These are phyloP conservation scores for Mariannaea elegans DNA, from an alignment of 2,329 filamentous ascomycete species.

Conservation along the genomic window DNA sequence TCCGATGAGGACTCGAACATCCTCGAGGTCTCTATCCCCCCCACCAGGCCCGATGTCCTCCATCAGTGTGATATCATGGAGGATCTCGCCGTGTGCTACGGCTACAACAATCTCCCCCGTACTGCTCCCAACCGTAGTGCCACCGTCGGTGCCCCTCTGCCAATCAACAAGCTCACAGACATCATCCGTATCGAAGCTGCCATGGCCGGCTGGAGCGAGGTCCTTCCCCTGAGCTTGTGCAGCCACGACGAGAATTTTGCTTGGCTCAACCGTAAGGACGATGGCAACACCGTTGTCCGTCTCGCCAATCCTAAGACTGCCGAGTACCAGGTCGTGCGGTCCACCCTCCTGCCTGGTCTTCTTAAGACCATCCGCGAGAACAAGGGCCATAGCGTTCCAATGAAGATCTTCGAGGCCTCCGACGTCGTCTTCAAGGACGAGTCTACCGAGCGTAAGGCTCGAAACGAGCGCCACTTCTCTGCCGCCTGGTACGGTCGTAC, in stretches of 20 bases:
- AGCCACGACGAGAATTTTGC: slow-evolving; percentile 98
- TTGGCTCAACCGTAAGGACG: slow-evolving; percentile 90
- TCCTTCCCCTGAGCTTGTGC: slow-evolving; percentile 95
- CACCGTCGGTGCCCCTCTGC: slow-evolving; percentile 85
- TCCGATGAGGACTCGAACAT: slow-evolving; percentile 75
- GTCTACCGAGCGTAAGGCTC: slow-evolving; percentile 80
- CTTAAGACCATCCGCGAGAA: slow-evolving; percentile 96
- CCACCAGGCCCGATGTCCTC: slow-evolving; percentile 91
- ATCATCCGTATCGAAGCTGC: slow-evolving; percentile 89
- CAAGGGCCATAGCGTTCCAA: slow-evolving; percentile 85
- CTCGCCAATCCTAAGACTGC: slow-evolving; percentile 92
- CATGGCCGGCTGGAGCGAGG: slow-evolving; percentile 96
- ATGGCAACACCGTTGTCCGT: slow-evolving; percentile 82
- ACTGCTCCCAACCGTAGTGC: slow-evolving; percentile 86
- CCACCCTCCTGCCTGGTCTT: slow-evolving; percentile 83
- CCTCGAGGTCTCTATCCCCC: slow-evolving; percentile 83
- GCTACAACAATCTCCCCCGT: slow-evolving; percentile 94
- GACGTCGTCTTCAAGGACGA: slow-evolving; percentile 94
- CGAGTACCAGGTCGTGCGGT: slow-evolving; percentile 94
- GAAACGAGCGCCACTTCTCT: slow-evolving; percentile 96
- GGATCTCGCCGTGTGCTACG: slow-evolving; percentile 94
- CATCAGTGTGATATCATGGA: slow-evolving; percentile 99
- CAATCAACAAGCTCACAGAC: slow-evolving; percentile 93
- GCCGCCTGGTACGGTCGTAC: slow-evolving; percentile 95
- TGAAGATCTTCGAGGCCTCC: slow-evolving; percentile 91